phyloP scores from a whole-genome alignment of 495 filamentous ascomycete species.

The Penicillium taxi region DNA sequence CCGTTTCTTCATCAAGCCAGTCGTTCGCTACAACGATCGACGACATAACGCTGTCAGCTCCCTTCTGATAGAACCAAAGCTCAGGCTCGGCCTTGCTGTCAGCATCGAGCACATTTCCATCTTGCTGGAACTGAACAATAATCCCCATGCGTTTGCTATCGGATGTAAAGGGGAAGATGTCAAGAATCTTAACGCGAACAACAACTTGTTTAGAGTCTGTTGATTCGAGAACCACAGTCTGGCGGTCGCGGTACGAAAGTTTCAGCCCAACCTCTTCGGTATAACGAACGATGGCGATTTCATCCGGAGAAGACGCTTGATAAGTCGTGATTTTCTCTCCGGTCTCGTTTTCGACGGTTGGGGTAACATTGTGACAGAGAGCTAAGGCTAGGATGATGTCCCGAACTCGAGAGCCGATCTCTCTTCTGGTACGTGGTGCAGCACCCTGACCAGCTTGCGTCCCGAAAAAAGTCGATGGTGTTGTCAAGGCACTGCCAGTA shows the following conservation, averaged over 20 bases:
- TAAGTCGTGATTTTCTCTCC: slow-evolving; percentile 75
- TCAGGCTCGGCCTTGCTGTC: slow-evolving; percentile 47
- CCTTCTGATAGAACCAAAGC: slow-evolving; percentile 99
- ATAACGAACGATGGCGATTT: slow-evolving; percentile 96
- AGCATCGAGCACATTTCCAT: slow-evolving; percentile 26
- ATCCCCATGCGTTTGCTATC: slow-evolving; percentile 99
- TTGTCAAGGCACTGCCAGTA: slow-evolving; percentile 52
- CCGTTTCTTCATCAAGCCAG: slow-evolving; percentile 97
- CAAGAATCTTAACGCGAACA: slow-evolving; percentile 81
- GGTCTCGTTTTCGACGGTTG: slow-evolving; percentile 74
- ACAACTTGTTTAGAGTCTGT: slow-evolving; percentile 67
- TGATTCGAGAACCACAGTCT: slow-evolving; percentile 71
- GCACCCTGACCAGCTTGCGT: slow-evolving; percentile 49
- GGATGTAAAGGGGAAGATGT: slow-evolving; percentile 96
- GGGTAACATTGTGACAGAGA: slow-evolving; percentile 96
- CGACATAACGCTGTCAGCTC: slow-evolving; percentile 95
- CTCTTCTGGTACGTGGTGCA: slow-evolving; percentile 73
- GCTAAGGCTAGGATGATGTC: slow-evolving; percentile 87
- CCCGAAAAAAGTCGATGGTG: slow-evolving; percentile 61
- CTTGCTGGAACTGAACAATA: slow-evolving; percentile 70
- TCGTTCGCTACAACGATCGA: slow-evolving; percentile 90
- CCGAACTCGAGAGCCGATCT: slow-evolving; percentile 86
- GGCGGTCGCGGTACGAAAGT: slow-evolving; percentile 76
- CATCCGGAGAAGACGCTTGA: slow-evolving; percentile 94
- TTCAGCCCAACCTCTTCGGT: slow-evolving; percentile 88